Base-by-base conservation (phyloP, 83 land plant genomes). In the Picea abies region DNA sequence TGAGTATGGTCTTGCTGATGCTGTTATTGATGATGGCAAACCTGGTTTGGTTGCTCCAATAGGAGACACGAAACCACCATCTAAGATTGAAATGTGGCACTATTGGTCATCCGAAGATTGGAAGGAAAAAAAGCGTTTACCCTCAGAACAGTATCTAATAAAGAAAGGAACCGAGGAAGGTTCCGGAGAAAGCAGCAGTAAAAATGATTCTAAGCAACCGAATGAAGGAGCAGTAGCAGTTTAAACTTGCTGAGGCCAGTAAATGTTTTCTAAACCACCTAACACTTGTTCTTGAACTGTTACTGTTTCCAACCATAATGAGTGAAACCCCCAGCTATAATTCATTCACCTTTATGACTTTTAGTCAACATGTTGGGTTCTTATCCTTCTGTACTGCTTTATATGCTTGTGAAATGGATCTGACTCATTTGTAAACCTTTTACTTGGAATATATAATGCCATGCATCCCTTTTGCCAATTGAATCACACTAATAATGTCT, bases 31-130 rank as follows among this genome's bases (percentile, higher is more conserved):
- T 83, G 98, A 97, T 83, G 99, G 99, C 10, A 97, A 96, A 71
- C 98, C 94, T 9, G 98, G 97, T 63, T 76, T 97, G 52, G 96
- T 97, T 84, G 99, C 99, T 60, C 99, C 99, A 4, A 88, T 89
- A 82, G 93, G 89, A 60, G 95, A 93, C 23, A 56, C 84, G n/a
- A 70, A 83, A 23, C 89, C 90, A 80, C 99, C 99, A 63, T 98
- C 99, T 1, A 95, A 93, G 85, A 84, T 93, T 63, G 79, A 80
- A 26, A 87, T 95, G 0, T 95, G 93, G 93, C 86, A 86, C 52
- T 75, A 84, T 65, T 94, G 97, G 99, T 52, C 56, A 52, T 1
- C 17, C 8, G 23, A 73, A 3, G 77, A 44, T 44, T 41, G 39
- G 17, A 47, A 8, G 58, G 14, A 11, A 52, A 52, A 52, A 52